Conservation (phyloP, 192 early-diverging fungal genomes). For the Hyaloraphidium curvatum region DNA sequence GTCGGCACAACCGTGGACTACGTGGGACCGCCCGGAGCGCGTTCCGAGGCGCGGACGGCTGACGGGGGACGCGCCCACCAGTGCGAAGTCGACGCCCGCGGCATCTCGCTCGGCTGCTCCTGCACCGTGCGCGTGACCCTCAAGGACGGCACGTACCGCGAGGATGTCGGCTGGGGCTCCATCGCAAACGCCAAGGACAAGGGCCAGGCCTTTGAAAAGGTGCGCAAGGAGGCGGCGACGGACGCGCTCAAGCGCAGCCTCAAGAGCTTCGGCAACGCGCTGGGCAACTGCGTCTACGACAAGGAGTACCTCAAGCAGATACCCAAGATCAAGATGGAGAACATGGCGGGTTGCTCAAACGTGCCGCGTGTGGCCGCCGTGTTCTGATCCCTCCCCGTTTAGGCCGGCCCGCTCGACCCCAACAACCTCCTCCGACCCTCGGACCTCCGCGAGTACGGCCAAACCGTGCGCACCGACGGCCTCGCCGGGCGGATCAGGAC, state of each 20-base stretch:
- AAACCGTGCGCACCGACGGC: too few species aligned
- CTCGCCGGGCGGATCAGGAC: too few species aligned
- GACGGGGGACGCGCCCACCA: slow-evolving; percentile 5
- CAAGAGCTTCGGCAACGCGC: slow-evolving; percentile 60
- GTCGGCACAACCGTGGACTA: slow-evolving; percentile 58
- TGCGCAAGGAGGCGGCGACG: slow-evolving; percentile 75
- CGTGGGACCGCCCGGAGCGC: slow-evolving; percentile 19
- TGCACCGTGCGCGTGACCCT: slow-evolving; percentile 63
- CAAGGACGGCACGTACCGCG: slow-evolving; percentile 69
- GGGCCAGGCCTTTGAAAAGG: slow-evolving; percentile 61
- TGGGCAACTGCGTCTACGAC: slow-evolving; percentile 76
- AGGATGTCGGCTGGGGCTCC: slow-evolving; percentile 77
- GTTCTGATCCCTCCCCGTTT: too few species aligned
- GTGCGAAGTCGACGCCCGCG: slow-evolving; percentile 28
- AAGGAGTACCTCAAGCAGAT: slow-evolving; percentile 39
- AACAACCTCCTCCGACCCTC: too few species aligned
- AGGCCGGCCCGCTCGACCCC: too few species aligned
- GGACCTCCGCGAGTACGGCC: too few species aligned
- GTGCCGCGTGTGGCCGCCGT: too few species aligned
- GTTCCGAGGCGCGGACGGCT: neutral
- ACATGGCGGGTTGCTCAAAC: too few species aligned
- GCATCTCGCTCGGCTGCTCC: slow-evolving; percentile 45
- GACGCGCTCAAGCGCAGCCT: slow-evolving; percentile 80
- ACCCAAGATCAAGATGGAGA: too few species aligned
- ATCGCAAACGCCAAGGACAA: slow-evolving; percentile 60